Evolutionary conservation across 495 filamentous ascomycete species (phyloP).

Genomic region (Penicillium coprophilum): DNA sequence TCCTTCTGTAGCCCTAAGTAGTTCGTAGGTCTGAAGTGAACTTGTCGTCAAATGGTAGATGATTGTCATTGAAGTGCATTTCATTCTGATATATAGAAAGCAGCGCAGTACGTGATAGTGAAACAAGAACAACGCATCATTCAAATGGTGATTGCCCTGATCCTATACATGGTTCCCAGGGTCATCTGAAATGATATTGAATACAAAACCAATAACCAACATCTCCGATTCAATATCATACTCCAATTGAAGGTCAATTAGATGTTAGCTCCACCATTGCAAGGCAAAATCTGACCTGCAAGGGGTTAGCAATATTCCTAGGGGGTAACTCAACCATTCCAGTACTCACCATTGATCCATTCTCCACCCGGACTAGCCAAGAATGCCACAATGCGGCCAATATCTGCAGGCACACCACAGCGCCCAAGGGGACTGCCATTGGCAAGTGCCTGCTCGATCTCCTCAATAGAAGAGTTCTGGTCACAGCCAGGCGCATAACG

Average conservation of each 20-base stretch:
- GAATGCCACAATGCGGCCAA: constrained; percentile 58
- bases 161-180: background rate
- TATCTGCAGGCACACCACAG: constrained; percentile 56
- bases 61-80: background rate
- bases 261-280: constrained; percentile 40
- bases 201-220: background rate
- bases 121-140: background rate
- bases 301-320: constrained; percentile 3
- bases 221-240: background rate
- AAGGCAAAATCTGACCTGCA: constrained; percentile 34
- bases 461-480: constrained; percentile 37
- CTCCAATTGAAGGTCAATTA: constrained; percentile 5
- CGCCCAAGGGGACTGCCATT: constrained; percentile 50
- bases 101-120: too few relatives aligned
- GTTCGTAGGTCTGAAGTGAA: background rate
- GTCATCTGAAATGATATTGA: background rate
- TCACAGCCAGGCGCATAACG: constrained; percentile 59
- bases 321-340: constrained; percentile 15
- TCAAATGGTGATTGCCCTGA: background rate
- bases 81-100: background rate
- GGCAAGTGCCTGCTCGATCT: constrained; percentile 44
- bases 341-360: constrained; percentile 59
- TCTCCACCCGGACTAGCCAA: constrained; percentile 55
- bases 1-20: background rate
- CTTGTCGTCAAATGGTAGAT: background rate